Evolutionary conservation across 345 rosid species (phyloP).

Genomic region (Leavenworthia alabamica): DNA sequence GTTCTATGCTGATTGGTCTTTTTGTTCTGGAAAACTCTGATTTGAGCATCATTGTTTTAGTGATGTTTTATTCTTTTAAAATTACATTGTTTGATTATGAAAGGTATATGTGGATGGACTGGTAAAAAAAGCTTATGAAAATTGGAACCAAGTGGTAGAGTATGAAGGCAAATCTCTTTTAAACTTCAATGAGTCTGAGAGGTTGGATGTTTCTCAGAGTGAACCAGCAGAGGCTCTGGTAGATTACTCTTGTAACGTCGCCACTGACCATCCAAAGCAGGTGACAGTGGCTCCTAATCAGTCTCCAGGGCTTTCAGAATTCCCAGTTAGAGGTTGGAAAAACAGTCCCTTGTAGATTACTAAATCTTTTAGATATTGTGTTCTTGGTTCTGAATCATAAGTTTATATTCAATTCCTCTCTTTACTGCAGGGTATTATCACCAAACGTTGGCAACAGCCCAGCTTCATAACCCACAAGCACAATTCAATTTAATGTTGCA

Average conservation of each 20-base stretch:
- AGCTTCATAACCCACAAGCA: conserved; percentile 35
- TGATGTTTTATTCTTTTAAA: neutral
- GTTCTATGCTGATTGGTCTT: neutral
- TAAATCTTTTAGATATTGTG: neutral
- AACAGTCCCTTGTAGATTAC: neutral
- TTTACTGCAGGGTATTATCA: conserved; percentile 44
- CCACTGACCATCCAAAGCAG: conserved; percentile 42
- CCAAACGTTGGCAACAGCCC: conserved; percentile 30
- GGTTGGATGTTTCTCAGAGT: conserved; percentile 36
- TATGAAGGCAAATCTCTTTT: conserved; percentile 73
- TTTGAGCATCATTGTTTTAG: neutral
- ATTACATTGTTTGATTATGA: conserved; percentile 25
- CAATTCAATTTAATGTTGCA: conserved; percentile 36
- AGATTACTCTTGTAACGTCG: conserved; percentile 21
- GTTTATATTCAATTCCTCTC: neutral
- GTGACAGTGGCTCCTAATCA: conserved; percentile 38
- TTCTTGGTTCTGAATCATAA: neutral
- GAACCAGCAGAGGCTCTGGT: conserved; percentile 21
- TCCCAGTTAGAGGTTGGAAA: conserved; percentile 51
- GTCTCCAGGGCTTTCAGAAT: conserved; percentile 36
- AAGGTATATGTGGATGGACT: conserved; percentile 67
- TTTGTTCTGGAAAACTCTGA: neutral
- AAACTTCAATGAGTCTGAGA: conserved; percentile 50
- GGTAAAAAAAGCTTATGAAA: conserved; percentile 84
- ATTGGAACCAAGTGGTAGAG: conserved; percentile 70